Evolutionary conservation across 129 eudicot species (phyloP), one percentile per base, ranked within the genome.

Genomic region (Ambrosia artemisiifolia): DNA sequence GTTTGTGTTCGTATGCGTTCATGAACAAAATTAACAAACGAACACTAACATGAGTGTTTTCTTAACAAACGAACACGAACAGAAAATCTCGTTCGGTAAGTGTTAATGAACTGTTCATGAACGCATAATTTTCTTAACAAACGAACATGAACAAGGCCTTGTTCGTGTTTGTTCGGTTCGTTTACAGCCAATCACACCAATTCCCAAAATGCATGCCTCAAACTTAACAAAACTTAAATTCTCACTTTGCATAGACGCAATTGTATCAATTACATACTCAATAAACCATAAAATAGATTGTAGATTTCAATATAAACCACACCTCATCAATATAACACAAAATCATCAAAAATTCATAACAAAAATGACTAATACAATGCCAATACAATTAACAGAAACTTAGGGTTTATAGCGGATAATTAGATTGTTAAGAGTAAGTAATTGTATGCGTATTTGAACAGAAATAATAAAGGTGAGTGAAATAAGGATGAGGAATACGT

Each of bases 381-480:
- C 30, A 17, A 57, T 72, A 38, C 17, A 72, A 59, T 44, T 47
- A 72, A 44, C 68, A 72, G 18, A 44, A 56, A 38, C 47, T 48
- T 73, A 72, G 77, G 77, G 70, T 61, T 72, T 60, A 61, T 16
- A 32, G 5, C 34, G 30, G 3, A 73, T 18, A 19, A 63, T 13
- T 12, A 13, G 40, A 48, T 10, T 20, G 51, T 47, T 17, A 33
- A 17, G 43, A 14, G 10, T 14, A 38, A 50, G 32, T 51, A 51
- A 10, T 16, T 5, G 9, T 0, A 13, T 12, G 3, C 2, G 33
- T 18, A 18, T 18, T 54, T 2, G 8, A 56, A 24, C 63, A 56
- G 6, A 28, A 28, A 56, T 24, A 24, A 10, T 56, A 11, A 55
- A 63, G 70, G 11, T 33, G 14, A 56, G n/a, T n/a, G n/a, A n/a